phyloP scores from a whole-genome alignment of 768 basidiomycete species.

The Cantharellus cinnabarinus region DNA sequence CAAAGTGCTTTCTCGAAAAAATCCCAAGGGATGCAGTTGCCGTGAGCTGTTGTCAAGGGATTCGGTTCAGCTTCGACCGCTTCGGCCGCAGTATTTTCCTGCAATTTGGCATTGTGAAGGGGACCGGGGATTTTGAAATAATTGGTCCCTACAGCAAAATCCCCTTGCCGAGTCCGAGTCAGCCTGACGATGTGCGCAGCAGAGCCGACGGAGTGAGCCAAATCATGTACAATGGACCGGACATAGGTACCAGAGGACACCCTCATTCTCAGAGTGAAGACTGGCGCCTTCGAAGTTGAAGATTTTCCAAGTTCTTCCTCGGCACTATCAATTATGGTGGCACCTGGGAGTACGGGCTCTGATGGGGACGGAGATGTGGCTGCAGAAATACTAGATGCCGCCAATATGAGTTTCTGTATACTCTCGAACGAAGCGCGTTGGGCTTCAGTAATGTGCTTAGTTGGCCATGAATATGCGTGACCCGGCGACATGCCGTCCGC shows the following conservation, averaged over 20 bases:
- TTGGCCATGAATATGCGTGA: conserved; percentile 64
- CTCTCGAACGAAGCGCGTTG: conserved; percentile 49
- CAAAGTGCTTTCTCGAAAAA: no score
- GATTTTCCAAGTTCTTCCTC: background rate
- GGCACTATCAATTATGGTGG: background rate
- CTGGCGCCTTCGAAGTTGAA: conserved; percentile 27
- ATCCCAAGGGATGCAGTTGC: conserved; percentile 62
- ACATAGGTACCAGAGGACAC: conserved; percentile 97
- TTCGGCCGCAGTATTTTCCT: background rate
- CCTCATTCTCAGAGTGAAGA: conserved; percentile 76
- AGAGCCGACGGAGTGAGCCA: conserved; percentile 63
- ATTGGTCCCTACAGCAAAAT: conserved; percentile 24
- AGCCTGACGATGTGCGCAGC: conserved; percentile 89
- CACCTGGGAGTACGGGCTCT: background rate
- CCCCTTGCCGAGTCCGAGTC: conserved; percentile 74
- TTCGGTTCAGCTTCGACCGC: background rate
- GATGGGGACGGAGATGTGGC: background rate
- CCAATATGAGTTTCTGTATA: background rate
- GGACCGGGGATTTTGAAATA: conserved; percentile 5
- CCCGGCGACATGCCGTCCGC: conserved; percentile 23
- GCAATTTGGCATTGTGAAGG: conserved; percentile 10
- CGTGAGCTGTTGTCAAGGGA: conserved; percentile 16
- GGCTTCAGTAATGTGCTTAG: conserved; percentile 41
- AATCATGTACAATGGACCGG: conserved; percentile 84
- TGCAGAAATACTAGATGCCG: background rate